A percentile compares a stretch with the other conserved stretches of the same genome.
These are phyloP conservation scores for Gaeumannomyces tritici DNA, from an alignment of 2,329 filamentous ascomycete genomes.

Conservation along the genomic window DNA sequence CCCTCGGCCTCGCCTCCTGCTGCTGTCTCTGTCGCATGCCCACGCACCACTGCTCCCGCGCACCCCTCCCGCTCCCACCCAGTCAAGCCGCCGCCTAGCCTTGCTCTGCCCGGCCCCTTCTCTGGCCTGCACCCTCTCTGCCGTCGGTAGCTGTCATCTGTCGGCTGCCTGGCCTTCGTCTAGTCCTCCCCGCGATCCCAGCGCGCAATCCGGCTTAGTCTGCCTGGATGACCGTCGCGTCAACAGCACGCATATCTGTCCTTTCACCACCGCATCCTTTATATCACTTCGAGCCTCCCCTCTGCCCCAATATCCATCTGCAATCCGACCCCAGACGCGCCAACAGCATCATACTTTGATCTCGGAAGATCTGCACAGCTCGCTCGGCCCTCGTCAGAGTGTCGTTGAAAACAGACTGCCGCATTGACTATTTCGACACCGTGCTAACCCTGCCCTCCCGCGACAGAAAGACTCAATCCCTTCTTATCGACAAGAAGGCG, in stretches of 20 bases:
- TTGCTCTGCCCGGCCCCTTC: neutral
- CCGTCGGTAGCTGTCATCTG: neutral
- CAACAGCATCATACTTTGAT: too few species aligned
- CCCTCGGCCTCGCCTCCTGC: neutral
- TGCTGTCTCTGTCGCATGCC: constrained; percentile 3
- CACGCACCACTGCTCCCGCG: neutral
- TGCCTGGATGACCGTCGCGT: too few species aligned
- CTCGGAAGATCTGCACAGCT: too few species aligned
- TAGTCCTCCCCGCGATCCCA: neutral
- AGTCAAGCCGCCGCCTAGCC: neutral
- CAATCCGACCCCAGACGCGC: too few species aligned
- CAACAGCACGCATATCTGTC: too few species aligned
- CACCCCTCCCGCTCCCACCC: neutral
- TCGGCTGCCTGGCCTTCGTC: neutral
- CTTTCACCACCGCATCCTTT: too few species aligned
- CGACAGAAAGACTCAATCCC: neutral
- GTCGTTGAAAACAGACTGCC: too few species aligned
- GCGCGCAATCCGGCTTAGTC: too few species aligned
- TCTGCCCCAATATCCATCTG: too few species aligned
- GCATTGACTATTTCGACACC: too few species aligned
- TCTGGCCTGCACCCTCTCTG: neutral
- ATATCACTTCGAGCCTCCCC: too few species aligned
- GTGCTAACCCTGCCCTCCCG: neutral
- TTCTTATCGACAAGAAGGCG: neutral
- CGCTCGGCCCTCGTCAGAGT: too few species aligned